phyloP scores from a whole-genome alignment of 1,284 basidiomycete genomes.

The Laetiporus sulphureus region DNA sequence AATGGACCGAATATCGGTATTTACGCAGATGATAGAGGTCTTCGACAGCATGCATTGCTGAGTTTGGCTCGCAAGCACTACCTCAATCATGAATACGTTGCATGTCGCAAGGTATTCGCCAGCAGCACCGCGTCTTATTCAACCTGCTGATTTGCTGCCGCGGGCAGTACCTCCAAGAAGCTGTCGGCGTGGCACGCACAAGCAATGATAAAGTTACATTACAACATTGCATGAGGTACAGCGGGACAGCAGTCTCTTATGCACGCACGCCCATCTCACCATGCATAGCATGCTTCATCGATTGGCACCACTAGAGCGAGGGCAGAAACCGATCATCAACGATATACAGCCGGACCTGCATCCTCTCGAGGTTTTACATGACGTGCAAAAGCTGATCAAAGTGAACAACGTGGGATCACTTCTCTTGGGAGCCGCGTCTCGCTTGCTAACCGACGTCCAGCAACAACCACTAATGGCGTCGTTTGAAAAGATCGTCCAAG shows the following conservation, averaged over 20 bases:
- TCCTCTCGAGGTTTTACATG: conserved; percentile 68
- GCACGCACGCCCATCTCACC: neutral
- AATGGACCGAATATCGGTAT: neutral
- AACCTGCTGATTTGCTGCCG: neutral
- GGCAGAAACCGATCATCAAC: conserved; percentile 48
- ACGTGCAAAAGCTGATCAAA: conserved; percentile 58
- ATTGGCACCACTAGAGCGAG: conserved; percentile 43
- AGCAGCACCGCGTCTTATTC: neutral
- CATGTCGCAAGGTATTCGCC: conserved; percentile 64
- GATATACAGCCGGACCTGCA: conserved; percentile 73
- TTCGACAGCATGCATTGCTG: conserved; percentile 71
- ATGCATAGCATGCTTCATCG: conserved; percentile 57
- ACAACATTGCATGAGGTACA: conserved; percentile 71
- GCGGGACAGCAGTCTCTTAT: neutral
- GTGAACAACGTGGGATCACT: conserved; percentile 38
- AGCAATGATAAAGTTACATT: conserved; percentile 62
- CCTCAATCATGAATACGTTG: conserved; percentile 54
- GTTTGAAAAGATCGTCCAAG: conserved; percentile 62
- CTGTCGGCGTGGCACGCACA: conserved; percentile 66
- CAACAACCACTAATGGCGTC: conserved; percentile 66
- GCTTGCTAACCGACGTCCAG: conserved; percentile 28
- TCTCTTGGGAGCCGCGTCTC: neutral
- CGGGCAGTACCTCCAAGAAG: conserved; percentile 61
- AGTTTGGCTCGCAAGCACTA: conserved; percentile 77
- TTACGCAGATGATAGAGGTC: conserved; percentile 39